Evolutionary conservation across 345 rosid genomes (phyloP), one percentile per base, ranked within the genome.

Genomic region (Toxicodendron radicans): DNA sequence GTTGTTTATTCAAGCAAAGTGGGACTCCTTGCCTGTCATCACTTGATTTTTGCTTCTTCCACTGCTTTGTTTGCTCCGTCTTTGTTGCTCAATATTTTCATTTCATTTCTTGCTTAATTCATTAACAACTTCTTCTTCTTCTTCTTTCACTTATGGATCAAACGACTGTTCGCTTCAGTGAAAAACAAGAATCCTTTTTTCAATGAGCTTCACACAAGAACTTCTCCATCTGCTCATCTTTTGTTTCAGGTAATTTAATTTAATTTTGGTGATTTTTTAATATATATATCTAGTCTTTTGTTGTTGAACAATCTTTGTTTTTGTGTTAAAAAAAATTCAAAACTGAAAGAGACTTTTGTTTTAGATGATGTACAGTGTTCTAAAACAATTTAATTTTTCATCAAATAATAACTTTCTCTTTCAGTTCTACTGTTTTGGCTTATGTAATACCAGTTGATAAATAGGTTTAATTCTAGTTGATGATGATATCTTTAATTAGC

Each of bases 151-250:
- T 68, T 75, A 76, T 81, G 82, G 81, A 80, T 83, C 82, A 79
- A 71, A 73, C 74, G 74, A 70, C 43, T 38, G 5, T 69, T 80
- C 80, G 88, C 77, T 80, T 85, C 81, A 73, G 70, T 43, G 35
- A 73, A 43, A 73, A 73, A 64, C 70, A 79, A 78, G 78, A 71
- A 58, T 17, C 71, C 57, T 73, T 72, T 85, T 79, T 76, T 88
- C 89, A 78, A 82, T 89, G 93, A 87, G 75, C 84, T 75, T 83
- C 82, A 32, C 72, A 18, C 63, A 58, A 79, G 78, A 79, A 52
- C 75, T 69, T 61, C 70, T 74, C 83, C 75, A 79, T 81, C 85
- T 58, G 73, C 66, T 51, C 79, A 58, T 78, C 69, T 74, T 61
- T 62, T 73, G 43, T 81, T 79, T 71, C 91, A 88, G 94, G 97